Conservation (phyloP, 495 filamentous ascomycete genomes). For the Melanomma pulvis-pyrius region DNA sequence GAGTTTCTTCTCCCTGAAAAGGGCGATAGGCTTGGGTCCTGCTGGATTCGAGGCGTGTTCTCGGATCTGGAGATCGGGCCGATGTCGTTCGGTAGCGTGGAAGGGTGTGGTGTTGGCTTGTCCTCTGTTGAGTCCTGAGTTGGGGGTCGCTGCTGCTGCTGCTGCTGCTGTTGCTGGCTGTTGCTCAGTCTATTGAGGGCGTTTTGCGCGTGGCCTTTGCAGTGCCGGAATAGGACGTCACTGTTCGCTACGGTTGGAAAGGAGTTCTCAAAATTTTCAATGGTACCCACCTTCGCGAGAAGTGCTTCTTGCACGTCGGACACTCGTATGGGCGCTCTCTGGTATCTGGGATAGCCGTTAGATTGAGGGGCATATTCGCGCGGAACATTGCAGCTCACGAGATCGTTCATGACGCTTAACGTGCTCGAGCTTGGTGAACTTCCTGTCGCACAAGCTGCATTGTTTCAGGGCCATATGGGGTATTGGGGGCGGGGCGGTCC, state of each 20-base stretch:
- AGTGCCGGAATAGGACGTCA: conserved; percentile 58
- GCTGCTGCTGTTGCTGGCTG: conserved; percentile 17
- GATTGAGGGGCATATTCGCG: not conserved
- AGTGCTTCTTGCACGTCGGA: conserved; percentile 56
- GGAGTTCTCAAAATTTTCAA: conserved; percentile 17
- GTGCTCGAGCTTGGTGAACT: conserved; percentile 60
- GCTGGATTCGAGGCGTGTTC: conserved; percentile 19
- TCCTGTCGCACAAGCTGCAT: conserved; percentile 56
- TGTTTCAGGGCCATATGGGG: conserved; percentile 52
- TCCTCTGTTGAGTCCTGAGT: conserved; percentile 8
- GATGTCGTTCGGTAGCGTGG: conserved; percentile 3
- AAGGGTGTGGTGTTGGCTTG: conserved; percentile 23
- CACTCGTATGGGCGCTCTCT: conserved; percentile 60
- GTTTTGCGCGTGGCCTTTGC: conserved; percentile 53
- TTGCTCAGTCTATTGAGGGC: conserved; percentile 38
- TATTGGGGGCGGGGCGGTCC: conserved; percentile 3
- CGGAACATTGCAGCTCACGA: conserved; percentile 45
- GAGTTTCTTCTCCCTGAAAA: conserved; percentile 26
- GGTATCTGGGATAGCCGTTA: conserved; percentile 49
- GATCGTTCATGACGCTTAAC: conserved; percentile 59
- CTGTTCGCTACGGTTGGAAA: conserved; percentile 40
- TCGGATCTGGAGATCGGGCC: conserved; percentile 11
- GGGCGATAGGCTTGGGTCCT: conserved; percentile 31
- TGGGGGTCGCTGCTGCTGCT: conserved; percentile 11
- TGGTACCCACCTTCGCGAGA: conserved; percentile 54